Percentiles rank a stretch among this genome's conserved stretches.
These are phyloP conservation scores for Acorus gramineus DNA, from an alignment of 106 monocot genomes.

Conservation along the genomic window DNA sequence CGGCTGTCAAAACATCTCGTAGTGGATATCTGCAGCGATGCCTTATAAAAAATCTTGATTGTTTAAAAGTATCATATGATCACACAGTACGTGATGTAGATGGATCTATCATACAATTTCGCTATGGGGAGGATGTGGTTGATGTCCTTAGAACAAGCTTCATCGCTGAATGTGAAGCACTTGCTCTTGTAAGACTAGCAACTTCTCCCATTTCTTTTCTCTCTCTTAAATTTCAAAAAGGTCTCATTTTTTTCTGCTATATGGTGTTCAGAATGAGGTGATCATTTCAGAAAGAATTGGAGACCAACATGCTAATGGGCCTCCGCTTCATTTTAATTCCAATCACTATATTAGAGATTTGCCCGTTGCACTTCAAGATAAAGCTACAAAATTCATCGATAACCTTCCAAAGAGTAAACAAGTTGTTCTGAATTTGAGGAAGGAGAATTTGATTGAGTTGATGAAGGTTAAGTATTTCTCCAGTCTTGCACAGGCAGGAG, in stretches of 20 bases:
- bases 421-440: slow-evolving; percentile 12
- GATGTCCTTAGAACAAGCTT: slow-evolving; percentile 89
- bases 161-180: slow-evolving; percentile 44
- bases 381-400: slow-evolving; percentile 21
- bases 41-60: slow-evolving; percentile 80
- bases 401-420: slow-evolving; percentile 18
- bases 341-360: slow-evolving; percentile 47
- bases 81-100: slow-evolving; percentile 89
- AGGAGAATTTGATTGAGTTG: slow-evolving; percentile 48
- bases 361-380: slow-evolving; percentile 30
- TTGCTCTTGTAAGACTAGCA: slow-evolving; percentile 42
- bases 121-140: slow-evolving; percentile 93
- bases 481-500: slow-evolving; percentile 89
- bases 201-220: background rate
- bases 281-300: slow-evolving; percentile 38
- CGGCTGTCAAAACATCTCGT: slow-evolving; percentile 92
- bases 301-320: slow-evolving; percentile 10
- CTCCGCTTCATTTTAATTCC: slow-evolving; percentile 21
- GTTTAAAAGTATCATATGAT: slow-evolving; percentile 91
- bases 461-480: slow-evolving; percentile 63
- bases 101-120: slow-evolving; percentile 81
- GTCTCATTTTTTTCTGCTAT: background rate
- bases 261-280: slow-evolving; percentile 48
- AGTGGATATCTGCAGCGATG: slow-evolving; percentile 97
- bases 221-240: background rate